Evolutionary conservation across 768 basidiomycete genomes (phyloP).

Genomic region (Lactifluus pinguis): DNA sequence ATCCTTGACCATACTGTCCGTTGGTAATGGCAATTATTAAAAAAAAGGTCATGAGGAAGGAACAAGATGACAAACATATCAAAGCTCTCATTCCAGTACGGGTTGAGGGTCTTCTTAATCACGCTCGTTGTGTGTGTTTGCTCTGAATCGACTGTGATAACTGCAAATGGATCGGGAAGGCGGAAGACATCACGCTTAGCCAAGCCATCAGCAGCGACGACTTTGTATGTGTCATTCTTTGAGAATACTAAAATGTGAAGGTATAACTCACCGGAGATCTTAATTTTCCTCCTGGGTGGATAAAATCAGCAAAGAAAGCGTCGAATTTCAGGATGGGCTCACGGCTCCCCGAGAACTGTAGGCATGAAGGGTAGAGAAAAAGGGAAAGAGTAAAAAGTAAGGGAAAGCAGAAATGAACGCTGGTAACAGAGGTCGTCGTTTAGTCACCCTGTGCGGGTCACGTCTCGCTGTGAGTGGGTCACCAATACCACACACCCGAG

Average conservation of each 20-base stretch:
- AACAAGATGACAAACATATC: slow-evolving; percentile 61
- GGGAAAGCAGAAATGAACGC: neutral
- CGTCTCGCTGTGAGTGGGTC: neutral
- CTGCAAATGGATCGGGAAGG: slow-evolving; percentile 95
- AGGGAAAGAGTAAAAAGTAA: slow-evolving; percentile 24
- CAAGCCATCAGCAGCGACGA: slow-evolving; percentile 90
- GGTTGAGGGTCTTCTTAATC: slow-evolving; percentile 91
- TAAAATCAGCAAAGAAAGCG: neutral
- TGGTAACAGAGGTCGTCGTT: neutral
- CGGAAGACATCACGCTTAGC: slow-evolving; percentile 94
- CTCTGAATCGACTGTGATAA: slow-evolving; percentile 96
- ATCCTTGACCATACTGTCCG: slow-evolving; percentile 80
- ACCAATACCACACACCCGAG: neutral
- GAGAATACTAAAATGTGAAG: neutral
- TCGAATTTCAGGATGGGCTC: slow-evolving; percentile 8
- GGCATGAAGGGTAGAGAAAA: slow-evolving; percentile 21
- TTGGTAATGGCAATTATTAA: neutral
- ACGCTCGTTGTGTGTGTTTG: slow-evolving; percentile 96
- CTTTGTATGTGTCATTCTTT: slow-evolving; percentile 34
- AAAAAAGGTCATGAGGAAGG: slow-evolving; percentile 5
- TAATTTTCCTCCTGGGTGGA: slow-evolving; percentile 54
- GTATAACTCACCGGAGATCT: slow-evolving; percentile 54
- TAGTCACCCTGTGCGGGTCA: neutral
- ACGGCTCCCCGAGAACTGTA: slow-evolving; percentile 24
- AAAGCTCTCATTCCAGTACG: slow-evolving; percentile 98